Evolutionary conservation across 2,329 filamentous ascomycete genomes (phyloP).

Genomic region (Dactylellina drechsleri): DNA sequence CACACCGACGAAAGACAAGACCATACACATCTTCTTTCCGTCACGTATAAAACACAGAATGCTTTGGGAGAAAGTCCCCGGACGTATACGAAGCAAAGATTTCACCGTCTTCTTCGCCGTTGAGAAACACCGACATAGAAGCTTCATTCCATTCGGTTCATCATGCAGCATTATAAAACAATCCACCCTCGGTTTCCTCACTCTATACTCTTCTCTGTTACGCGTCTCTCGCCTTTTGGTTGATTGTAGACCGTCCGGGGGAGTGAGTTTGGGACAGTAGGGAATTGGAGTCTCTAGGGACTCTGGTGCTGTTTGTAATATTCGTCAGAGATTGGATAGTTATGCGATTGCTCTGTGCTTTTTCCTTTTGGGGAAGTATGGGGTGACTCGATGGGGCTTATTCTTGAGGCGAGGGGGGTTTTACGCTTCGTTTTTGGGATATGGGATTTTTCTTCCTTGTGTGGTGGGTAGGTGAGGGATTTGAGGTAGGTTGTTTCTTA

Average conservation of each 20-base stretch:
- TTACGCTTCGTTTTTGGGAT: constrained; percentile 11
- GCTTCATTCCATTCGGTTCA: constrained; percentile 78
- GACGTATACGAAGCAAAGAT: constrained; percentile 69
- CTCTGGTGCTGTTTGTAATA: constrained; percentile 63
- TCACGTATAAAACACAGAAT: constrained; percentile 59
- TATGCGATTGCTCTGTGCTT: constrained; percentile 88
- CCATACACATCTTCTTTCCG: constrained; percentile 61
- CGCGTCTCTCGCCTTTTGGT: constrained; percentile 59
- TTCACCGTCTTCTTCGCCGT: constrained; percentile 67
- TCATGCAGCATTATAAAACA: constrained; percentile 71
- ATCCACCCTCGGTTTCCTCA: constrained; percentile 61
- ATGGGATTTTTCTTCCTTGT: constrained; percentile 10
- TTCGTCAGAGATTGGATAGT: constrained; percentile 94
- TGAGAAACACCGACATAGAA: constrained; percentile 99
- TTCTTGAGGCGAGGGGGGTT: constrained; percentile 93
- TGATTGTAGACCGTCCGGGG: constrained; percentile 58
- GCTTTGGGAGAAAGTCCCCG: constrained; percentile 99
- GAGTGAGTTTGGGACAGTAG: constrained; percentile 59
- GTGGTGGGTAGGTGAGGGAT: background rate
- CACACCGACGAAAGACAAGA: constrained; percentile 81
- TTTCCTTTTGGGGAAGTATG: constrained; percentile 58
- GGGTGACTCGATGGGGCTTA: constrained; percentile 99
- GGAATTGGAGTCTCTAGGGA: constrained; percentile 42
- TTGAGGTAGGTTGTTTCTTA: constrained; percentile 4
- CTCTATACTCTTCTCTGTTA: constrained; percentile 56